Base-by-base conservation (phyloP, 148 eudicot species). In the Persicaria maculosa region DNA sequence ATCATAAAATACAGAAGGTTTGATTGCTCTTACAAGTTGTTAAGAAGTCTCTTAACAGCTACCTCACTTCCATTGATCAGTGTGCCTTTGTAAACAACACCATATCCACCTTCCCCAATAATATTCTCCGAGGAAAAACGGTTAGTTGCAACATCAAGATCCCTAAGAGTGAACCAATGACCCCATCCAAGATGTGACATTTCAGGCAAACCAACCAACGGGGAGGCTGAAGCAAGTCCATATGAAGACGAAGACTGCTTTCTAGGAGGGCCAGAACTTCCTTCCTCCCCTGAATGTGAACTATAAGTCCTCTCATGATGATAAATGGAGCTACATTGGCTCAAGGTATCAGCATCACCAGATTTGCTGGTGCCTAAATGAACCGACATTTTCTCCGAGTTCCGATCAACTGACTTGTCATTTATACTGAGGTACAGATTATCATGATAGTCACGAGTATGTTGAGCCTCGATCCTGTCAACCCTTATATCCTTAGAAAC, bases 131-230 rank as follows among this genome's bases (percentile, higher is more conserved):
- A 81, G 44, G 97, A 82, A 81, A 91, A 91, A 40, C 84, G 86
- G 50, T 86, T 81, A 50, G 97, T 91, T 12, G 94, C 94, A 15
- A 74, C 67, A 71, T 92, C 92, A 40, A 92, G 88, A 77, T 92
- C 97, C 79, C 97, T 80, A 68, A 92, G 78, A 19, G 94, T 92
- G 81, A 91, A 91, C 97, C 97, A 91, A 80, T 89, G 93, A 7
- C 93, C 97, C 97, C 93, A 91, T 72, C 91, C 97, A 45, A 92
- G 92, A 72, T 81, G 97, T 71, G 97, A 92, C 72, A 88, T 74
- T 74, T 89, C 97, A 19, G 97, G 90, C 75, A 88, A 80, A 75
- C 97, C 97, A 47, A 88, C 75, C 77, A 92, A 50, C 4, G 92
- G 93, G 74, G 95, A 92, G 68, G 88, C 55, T 14, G 81, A 72